Base-by-base conservation (phyloP, 202 grass and related monocot species). In the Thinopyrum obtusiflorum region DNA sequence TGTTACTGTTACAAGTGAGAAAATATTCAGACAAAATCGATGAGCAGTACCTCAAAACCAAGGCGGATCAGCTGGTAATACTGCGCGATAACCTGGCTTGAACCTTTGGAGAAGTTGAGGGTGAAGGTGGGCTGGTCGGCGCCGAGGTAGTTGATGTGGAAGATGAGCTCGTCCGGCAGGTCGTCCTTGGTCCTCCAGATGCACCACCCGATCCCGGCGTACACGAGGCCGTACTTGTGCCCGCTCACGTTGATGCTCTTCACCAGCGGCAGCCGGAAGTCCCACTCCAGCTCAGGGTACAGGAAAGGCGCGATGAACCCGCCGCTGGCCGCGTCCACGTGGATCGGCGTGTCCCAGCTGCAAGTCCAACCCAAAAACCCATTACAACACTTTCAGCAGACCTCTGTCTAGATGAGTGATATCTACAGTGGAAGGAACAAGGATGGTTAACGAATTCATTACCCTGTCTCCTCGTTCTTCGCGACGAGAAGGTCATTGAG, bases 91-190 rank as follows among this genome's bases (percentile, higher is more conserved):
- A 98, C 83, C 83, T 98, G 95, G 89, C 95, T 98, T 5, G 95
- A 98, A 73, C 95, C 95, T 84, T 98, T 98, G 83, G 95, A 98
- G 91, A 98, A 98, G 87, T 98, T 98, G 60, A 98, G 89, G 62
- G 95, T 98, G 89, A 98, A 98, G n/a, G 95, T 98, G 46, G 95
- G 95, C 83, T 98, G 95, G 77, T 98, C 95, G 17, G 95, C 80
- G 68, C 95, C 95, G 2, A 97, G 95, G 80, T 97, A 97, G 81
- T 97, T 97, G 89, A 95, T 98, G 85, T 98, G 95, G 85, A 98
- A 98, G 87, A 98, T 95, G 83, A 95, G 95, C 64, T 97, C 95
- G n/a, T 95, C 95, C 2, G 95, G 95, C 59, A 97, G 87, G 73
- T 95, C 95, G 33, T 87, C 91, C 90, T 97, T 97, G 89, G 8